A percentile compares a stretch with the other conserved stretches of the same genome.
These are phyloP conservation scores for Pythium guiyangense DNA, from an alignment of 352 stramenopile genomes.

Conservation along the genomic window DNA sequence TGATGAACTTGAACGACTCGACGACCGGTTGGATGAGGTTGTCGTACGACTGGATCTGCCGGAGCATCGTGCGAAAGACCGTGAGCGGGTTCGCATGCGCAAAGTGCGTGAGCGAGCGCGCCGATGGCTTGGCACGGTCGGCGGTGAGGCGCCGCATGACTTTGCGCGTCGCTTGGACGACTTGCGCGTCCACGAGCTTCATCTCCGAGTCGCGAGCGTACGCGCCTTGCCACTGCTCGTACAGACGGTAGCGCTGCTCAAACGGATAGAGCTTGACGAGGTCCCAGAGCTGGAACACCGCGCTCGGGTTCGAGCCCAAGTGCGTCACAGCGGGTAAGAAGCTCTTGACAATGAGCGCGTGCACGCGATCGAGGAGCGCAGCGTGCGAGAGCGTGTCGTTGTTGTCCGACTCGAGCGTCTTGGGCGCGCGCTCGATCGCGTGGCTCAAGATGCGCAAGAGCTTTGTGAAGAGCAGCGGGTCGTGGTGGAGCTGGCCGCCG, in stretches of 20 bases:
- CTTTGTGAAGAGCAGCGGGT: slow-evolving; percentile 72
- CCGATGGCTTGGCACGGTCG: slow-evolving; percentile 74
- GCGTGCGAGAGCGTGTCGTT: slow-evolving; percentile 16
- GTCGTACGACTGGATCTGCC: slow-evolving; percentile 96
- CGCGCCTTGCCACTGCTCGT: slow-evolving; percentile 68
- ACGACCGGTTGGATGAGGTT: slow-evolving; percentile 96
- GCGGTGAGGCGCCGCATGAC: slow-evolving; percentile 84
- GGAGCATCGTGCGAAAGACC: slow-evolving; percentile 93
- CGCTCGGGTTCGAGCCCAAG: slow-evolving; percentile 68
- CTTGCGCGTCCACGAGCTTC: slow-evolving; percentile 64
- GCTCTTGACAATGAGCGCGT: slow-evolving; percentile 48
- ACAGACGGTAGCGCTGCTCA: slow-evolving; percentile 77
- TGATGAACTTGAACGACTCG: slow-evolving; percentile 94
- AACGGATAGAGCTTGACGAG: slow-evolving; percentile 72
- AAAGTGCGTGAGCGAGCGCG: slow-evolving; percentile 78
- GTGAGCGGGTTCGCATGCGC: slow-evolving; percentile 93
- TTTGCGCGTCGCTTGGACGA: slow-evolving; percentile 61
- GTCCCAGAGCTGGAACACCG: slow-evolving; percentile 79
- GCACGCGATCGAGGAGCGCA: slow-evolving; percentile 11
- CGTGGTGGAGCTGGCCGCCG: slow-evolving; percentile 56
- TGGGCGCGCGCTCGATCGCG: slow-evolving; percentile 29
- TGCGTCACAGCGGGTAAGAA: slow-evolving; percentile 74
- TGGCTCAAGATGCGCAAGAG: slow-evolving; percentile 61
- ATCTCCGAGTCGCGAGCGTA: slow-evolving; percentile 56
- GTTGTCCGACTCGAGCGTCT: slow-evolving; percentile 16